A percentile compares a stretch with the other conserved stretches of the same genome.
phyloP scores from a whole-genome alignment of 2,329 filamentous ascomycete genomes.

The Elsinoe batatas region DNA sequence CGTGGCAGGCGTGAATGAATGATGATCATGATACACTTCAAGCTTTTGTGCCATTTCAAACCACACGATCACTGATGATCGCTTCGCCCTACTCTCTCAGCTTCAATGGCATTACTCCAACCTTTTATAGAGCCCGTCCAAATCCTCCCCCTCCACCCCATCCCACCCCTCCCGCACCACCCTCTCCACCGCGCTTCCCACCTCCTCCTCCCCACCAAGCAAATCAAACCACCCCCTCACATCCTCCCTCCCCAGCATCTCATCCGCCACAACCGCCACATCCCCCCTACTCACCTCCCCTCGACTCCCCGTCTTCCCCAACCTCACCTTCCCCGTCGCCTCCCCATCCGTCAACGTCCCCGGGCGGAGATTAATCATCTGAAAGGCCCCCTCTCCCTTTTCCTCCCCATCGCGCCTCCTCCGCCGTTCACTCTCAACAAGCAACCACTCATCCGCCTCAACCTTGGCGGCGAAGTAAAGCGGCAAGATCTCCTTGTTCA shows the following conservation, averaged over 20 bases:
- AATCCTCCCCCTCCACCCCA: constrained; percentile 42
- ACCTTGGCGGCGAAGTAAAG: constrained; percentile 46
- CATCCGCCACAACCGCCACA: constrained; percentile 43
- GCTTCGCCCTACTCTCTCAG: no score
- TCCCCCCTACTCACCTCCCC: constrained; percentile 40
- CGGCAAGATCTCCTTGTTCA: constrained; percentile 41
- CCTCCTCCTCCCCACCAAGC: constrained; percentile 39
- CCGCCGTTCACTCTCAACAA: constrained; percentile 29
- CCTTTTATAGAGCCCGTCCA: constrained; percentile 31
- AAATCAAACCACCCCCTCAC: constrained; percentile 46
- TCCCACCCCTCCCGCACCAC: constrained; percentile 37
- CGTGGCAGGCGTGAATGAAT: no score
- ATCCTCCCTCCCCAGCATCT: constrained; percentile 39
- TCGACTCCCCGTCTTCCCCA: constrained; percentile 37
- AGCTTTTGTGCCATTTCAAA: no score
- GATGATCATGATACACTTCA: no score
- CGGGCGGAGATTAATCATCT: constrained; percentile 43
- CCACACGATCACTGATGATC: no score
- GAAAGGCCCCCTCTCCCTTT: constrained; percentile 25
- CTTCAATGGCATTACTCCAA: not conserved
- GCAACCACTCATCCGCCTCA: constrained; percentile 47
- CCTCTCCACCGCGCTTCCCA: constrained; percentile 38
- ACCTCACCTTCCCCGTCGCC: constrained; percentile 35
- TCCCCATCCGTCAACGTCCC: constrained; percentile 40
- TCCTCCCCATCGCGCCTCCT: constrained; percentile 15